phyloP scores from a whole-genome alignment of 257 asterid genomes.

The Eucommia ulmoides region DNA sequence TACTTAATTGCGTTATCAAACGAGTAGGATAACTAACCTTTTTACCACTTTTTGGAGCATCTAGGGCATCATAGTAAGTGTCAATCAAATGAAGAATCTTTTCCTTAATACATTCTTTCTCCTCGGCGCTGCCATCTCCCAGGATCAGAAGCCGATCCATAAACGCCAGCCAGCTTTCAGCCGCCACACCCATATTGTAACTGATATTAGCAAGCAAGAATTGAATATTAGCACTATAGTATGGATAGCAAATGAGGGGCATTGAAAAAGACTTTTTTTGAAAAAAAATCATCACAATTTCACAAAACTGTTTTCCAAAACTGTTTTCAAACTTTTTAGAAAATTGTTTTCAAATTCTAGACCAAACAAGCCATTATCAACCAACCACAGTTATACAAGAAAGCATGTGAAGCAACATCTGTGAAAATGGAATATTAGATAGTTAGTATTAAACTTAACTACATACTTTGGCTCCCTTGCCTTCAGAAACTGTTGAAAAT shows the following conservation, averaged over 20 bases:
- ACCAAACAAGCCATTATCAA: background rate
- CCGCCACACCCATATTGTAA: constrained; percentile 42
- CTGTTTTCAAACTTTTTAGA: no score
- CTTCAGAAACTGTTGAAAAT: constrained; percentile 30
- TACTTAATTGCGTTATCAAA: background rate
- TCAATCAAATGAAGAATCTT: constrained; percentile 43
- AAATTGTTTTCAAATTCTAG: no score
- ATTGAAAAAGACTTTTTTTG: no score
- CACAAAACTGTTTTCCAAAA: background rate
- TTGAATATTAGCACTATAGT: background rate
- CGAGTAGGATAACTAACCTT: constrained; percentile 26
- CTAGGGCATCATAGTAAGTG: constrained; percentile 76
- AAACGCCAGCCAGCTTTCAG: constrained; percentile 59
- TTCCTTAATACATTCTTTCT: constrained; percentile 22
- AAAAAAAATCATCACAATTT: background rate
- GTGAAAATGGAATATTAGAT: background rate
- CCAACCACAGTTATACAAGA: background rate
- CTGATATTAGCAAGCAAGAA: no score
- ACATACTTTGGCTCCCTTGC: constrained; percentile 50
- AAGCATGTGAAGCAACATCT: background rate
- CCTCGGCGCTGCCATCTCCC: constrained; percentile 24
- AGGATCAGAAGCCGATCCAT: constrained; percentile 64
- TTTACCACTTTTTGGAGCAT: constrained; percentile 84
- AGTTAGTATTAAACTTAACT: background rate
- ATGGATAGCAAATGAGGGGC: background rate